Evolutionary conservation across 768 basidiomycete genomes (phyloP), one percentile per base, ranked within the genome.

Genomic region (Amylocystis lapponica): DNA sequence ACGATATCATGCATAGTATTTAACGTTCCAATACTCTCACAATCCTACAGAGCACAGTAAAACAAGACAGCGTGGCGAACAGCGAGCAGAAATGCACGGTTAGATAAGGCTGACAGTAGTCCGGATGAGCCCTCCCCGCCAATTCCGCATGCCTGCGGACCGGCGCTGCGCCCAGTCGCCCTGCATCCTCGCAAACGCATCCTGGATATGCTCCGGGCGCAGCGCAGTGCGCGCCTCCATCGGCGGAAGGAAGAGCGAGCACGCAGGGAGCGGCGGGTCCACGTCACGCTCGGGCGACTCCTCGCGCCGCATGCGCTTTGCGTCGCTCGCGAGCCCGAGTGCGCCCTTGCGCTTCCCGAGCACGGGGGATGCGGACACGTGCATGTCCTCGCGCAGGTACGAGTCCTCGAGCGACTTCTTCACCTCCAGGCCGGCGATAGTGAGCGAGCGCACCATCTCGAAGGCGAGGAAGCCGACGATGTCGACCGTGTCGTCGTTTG

Each of bases 391-490:
- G 3, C 75, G 71, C 8, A 83, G 64, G 51, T 78, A 75, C 2
- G 81, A 75, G 46, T 88, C 83, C 59, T 87, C 86, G 27, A 89
- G 68, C 3, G 83, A 74, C 52, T 78, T 82, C 64, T 90, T 90
- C 55, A 93, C 83, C 23, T 83, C 79, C 27, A 93, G 75, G 2
- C 90, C 94, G 1, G 87, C 89, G 31, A 95, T 74, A 0, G 91
- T 93, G 36, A 98, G 76, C 2, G 90, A 88, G 39, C 93, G 83
- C 23, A 97, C 93, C 83, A 95, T 93, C 63, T 98, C 94, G 64
- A 95, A 98, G 0, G 91, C 86, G 33, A 98, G 79, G 67, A 97
- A 98, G 20, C 94, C 94, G 54, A 97, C 90, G 46, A 96, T 94
- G 58, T 98, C 94, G 56, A 94, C 73, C 3, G 94, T 93, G 62